A percentile compares a stretch with the other conserved stretches of the same genome.
phyloP scores from a whole-genome alignment of 2,329 filamentous ascomycete species.

The Trichoderma sp. region DNA sequence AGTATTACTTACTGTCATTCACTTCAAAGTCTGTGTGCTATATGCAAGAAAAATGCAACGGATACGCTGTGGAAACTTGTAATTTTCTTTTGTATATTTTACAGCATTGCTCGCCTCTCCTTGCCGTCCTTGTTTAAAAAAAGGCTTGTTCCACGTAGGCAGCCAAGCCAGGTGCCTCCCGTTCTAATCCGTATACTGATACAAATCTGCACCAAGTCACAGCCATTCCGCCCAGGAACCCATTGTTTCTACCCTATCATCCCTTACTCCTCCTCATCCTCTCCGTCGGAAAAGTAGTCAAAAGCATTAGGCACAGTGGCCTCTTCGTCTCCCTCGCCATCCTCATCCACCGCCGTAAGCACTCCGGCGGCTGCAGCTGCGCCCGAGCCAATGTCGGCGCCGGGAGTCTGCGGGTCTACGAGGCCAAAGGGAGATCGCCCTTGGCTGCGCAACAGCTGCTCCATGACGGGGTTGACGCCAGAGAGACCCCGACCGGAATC shows the following conservation, averaged over 20 bases:
- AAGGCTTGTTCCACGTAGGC: background rate
- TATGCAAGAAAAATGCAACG: too few relatives aligned
- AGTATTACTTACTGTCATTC: too few relatives aligned
- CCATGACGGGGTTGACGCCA: constrained; percentile 40
- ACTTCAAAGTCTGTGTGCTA: too few relatives aligned
- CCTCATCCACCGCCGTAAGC: constrained; percentile 84
- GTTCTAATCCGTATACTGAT: constrained; percentile 15
- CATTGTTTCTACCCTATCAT: background rate
- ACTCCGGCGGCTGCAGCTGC: constrained; percentile 76
- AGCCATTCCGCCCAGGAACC: background rate
- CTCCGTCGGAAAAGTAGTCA: constrained; percentile 73
- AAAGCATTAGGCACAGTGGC: constrained; percentile 71
- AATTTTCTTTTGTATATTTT: background rate
- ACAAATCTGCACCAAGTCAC: constrained; percentile 3
- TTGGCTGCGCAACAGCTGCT: constrained; percentile 46
- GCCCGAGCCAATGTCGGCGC: constrained; percentile 46
- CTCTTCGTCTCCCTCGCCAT: constrained; percentile 72
- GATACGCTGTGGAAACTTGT: background rate
- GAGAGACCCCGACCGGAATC: constrained; percentile 35
- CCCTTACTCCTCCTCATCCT: constrained; percentile 41
- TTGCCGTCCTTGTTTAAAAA: background rate
- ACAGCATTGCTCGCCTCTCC: constrained; percentile 1
- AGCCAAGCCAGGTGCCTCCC: background rate
- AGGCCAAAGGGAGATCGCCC: constrained; percentile 38
- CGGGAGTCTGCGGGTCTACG: constrained; percentile 33